These are phyloP conservation scores for Typha latifolia DNA, from an alignment of 176 grass and related monocot species.

Conservation along the genomic window DNA sequence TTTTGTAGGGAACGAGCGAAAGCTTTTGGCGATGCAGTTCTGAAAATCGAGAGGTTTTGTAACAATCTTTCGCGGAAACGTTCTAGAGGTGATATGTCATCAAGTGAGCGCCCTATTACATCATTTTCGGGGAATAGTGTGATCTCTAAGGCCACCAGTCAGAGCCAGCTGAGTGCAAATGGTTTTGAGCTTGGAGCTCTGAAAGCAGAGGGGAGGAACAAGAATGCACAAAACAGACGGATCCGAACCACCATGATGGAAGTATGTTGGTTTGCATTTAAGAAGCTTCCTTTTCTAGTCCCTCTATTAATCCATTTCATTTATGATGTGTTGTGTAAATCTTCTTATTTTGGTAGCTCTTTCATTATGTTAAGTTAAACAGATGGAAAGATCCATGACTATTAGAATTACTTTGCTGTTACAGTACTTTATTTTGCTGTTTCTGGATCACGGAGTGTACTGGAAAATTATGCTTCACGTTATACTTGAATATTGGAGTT, in stretches of 20 bases:
- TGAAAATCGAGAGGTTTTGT: slow-evolving; percentile 44
- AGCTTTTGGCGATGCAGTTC: slow-evolving; percentile 39
- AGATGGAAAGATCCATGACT: no score
- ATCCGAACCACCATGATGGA: slow-evolving; percentile 52
- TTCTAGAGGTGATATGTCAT: slow-evolving; percentile 53
- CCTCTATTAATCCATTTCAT: slow-evolving; percentile 8
- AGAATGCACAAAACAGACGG: slow-evolving; percentile 54
- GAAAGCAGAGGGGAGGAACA: slow-evolving; percentile 62
- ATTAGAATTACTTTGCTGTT: no score
- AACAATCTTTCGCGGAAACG: slow-evolving; percentile 47
- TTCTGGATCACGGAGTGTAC: no score
- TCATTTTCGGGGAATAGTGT: slow-evolving; percentile 33
- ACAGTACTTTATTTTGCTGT: no score
- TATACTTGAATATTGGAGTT: no score
- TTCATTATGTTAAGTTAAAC: neutral
- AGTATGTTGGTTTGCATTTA: slow-evolving; percentile 29
- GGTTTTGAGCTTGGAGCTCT: slow-evolving; percentile 47
- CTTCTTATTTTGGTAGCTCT: slow-evolving; percentile 7
- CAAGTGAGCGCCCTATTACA: slow-evolving; percentile 35
- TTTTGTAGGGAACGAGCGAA: slow-evolving; percentile 42
- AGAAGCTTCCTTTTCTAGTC: slow-evolving; percentile 6
- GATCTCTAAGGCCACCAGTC: slow-evolving; percentile 29
- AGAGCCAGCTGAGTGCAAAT: slow-evolving; percentile 48
- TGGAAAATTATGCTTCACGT: no score
- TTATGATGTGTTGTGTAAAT: slow-evolving; percentile 9